phyloP scores from a whole-genome alignment of 2,329 filamentous ascomycete species.

The Stemphylium beticola region DNA sequence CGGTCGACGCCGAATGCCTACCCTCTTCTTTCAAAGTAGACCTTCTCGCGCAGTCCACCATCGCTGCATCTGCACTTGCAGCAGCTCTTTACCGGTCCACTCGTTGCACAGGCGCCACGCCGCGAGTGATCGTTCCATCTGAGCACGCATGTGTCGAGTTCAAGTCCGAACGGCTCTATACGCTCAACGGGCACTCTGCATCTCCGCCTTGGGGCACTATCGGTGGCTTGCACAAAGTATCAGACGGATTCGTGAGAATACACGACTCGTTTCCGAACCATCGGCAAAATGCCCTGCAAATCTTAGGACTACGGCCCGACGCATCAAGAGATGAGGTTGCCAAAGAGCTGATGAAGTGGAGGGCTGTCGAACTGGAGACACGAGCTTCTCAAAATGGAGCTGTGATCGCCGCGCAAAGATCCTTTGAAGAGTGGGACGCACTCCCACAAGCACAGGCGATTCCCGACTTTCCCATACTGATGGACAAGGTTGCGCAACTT shows the following conservation, averaged over 20 bases:
- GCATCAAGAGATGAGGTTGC: conserved; percentile 51
- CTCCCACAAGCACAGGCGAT: conserved; percentile 56
- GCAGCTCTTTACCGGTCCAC: conserved; percentile 56
- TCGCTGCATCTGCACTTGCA: conserved; percentile 58
- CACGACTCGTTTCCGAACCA: conserved; percentile 64
- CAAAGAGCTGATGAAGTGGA: conserved; percentile 50
- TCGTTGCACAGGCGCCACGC: conserved; percentile 37
- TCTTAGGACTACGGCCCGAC: conserved; percentile 50
- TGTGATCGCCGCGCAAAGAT: conserved; percentile 59
- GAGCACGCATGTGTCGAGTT: conserved; percentile 61
- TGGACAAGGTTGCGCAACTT: conserved; percentile 45
- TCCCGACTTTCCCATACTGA: conserved; percentile 54
- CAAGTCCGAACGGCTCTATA: conserved; percentile 59
- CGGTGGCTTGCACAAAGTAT: conserved; percentile 59
- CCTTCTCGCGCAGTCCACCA: conserved; percentile 59
- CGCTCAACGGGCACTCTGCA: conserved; percentile 48
- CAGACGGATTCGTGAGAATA: conserved; percentile 61
- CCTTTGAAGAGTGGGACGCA: conserved; percentile 59
- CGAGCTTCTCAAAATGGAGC: conserved; percentile 50
- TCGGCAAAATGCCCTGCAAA: conserved; percentile 49
- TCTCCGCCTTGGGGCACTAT: conserved; percentile 52
- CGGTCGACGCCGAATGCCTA: conserved; percentile 36
- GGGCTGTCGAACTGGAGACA: conserved; percentile 57
- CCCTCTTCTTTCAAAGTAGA: conserved; percentile 63
- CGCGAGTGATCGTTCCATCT: conserved; percentile 52